These are phyloP conservation scores for Fagopyrum homotropicum DNA, from an alignment of 148 eudicot genomes.

Conservation along the genomic window DNA sequence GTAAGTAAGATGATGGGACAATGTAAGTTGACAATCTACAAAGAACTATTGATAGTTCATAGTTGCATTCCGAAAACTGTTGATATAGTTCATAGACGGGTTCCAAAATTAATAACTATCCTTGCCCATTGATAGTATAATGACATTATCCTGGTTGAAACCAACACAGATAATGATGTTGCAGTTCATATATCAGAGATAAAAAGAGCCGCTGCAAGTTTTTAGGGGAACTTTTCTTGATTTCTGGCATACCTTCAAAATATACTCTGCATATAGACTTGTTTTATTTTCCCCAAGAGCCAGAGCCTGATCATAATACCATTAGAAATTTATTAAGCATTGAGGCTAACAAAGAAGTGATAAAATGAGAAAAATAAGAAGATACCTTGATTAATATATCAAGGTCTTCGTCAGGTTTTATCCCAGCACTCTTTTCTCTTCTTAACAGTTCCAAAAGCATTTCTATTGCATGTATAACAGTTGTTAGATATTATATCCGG, in stretches of 20 bases:
- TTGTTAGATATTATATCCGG: background rate
- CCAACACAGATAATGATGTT: background rate
- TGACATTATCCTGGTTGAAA: background rate
- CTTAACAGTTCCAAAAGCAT: constrained; percentile 85
- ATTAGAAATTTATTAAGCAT: constrained; percentile 6
- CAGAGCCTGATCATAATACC: constrained; percentile 43
- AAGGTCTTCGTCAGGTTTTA: constrained; percentile 81
- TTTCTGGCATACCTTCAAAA: constrained; percentile 68
- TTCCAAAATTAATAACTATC: background rate
- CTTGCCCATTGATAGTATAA: background rate
- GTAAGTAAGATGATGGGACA: background rate
- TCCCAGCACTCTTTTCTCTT: constrained; percentile 58
- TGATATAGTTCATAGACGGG: background rate
- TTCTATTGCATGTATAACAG: constrained; percentile 27
- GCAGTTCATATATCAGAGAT: background rate
- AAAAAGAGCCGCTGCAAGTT: constrained; percentile 3
- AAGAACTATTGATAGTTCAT: background rate
- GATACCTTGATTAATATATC: constrained; percentile 79
- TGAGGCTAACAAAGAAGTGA: background rate
- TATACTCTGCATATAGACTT: constrained; percentile 65
- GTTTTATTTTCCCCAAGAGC: constrained; percentile 71
- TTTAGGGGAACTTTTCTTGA: background rate
- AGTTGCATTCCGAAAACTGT: too few relatives aligned
- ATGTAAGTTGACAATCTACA: background rate
- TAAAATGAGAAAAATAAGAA: constrained; percentile 3